Evolutionary conservation across 1,139 yeast species (phyloP), one percentile per base, ranked within the genome.

Genomic region (Debaryomyces psychrophilus): DNA sequence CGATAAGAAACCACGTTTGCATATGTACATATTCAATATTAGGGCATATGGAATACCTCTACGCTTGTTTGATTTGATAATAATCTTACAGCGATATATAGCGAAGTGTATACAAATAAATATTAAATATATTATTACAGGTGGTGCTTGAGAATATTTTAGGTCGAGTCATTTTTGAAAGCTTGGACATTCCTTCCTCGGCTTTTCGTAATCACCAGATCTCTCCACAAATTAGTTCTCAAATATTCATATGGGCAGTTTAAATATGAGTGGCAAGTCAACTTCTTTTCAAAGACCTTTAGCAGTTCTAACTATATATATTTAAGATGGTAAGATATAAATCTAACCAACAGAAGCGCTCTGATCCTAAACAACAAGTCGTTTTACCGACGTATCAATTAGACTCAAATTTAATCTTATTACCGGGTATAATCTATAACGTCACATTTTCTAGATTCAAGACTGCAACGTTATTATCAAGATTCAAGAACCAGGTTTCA

Each of bases 361-460:
- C 40, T 8, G 34, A 28, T 12, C 18, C 31, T n/a, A 50, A 37
- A 15, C 61, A 52, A 41, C 58, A 51, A 50, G 50, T 66, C 44
- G 67, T 65, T 14, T 61, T 75, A 42, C 79, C 80, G 29, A 66
- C 71, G 28, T 74, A 74, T 56, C 66, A 65, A 44, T 62, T 73
- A 33, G 79, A 73, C 56, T 71, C 77, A 37, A 72, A 69, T 52
- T 61, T 82, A 48, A 80, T 83, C 11, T 68, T 82, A 31, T 59
- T 83, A 11, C 88, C 89, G 1, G 87, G 87, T 0, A 76, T 82
- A 42, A 71, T 81, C 25, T 83, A 83, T 60, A 76, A 80, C 50
- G 81, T 82, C 12, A 70, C 81, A 1, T 77, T 82, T 47, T 65
- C 76, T 31, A 65, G 77, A 44, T 67, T 69, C 51, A 73, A 75